Percentiles rank a stretch among this genome's conserved stretches.
phyloP scores from a whole-genome alignment of 2,329 filamentous ascomycete species.

The Periconia sp. region DNA sequence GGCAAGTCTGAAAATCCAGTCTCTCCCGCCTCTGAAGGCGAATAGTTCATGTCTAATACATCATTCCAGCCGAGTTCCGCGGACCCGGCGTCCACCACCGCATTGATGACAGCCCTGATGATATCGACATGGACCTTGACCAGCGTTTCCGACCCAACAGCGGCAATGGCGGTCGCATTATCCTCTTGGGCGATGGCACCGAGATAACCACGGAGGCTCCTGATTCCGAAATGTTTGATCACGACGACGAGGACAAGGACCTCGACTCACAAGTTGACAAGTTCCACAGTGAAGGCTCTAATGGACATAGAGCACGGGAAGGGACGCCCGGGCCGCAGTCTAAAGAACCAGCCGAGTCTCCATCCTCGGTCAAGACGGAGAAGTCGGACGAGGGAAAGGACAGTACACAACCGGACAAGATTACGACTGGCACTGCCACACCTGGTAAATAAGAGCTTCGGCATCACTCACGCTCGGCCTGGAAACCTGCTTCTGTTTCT shows the following conservation, averaged over 20 bases:
- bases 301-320: constrained; percentile 23
- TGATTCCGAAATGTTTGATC: constrained; percentile 93
- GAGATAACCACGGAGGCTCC: constrained; percentile 87
- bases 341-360: constrained; percentile 33
- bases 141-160: constrained; percentile 70
- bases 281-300: constrained; percentile 40
- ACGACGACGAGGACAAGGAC: constrained; percentile 83
- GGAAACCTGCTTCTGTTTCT: not conserved
- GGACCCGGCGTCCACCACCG: constrained; percentile 54
- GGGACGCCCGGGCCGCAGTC: constrained; percentile 28
- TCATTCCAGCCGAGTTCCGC: constrained; percentile 51
- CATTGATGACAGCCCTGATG: constrained; percentile 53
- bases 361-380: constrained; percentile 41
- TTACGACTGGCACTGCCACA: constrained; percentile 11
- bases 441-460: constrained; percentile 23
- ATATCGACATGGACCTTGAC: constrained; percentile 75
- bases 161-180: constrained; percentile 71
- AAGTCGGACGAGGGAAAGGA: constrained; percentile 32
- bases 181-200: constrained; percentile 92
- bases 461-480: not conserved
- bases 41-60: constrained; percentile 41
- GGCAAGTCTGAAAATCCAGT: constrained; percentile 69
- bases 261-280: constrained; percentile 81
- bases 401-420: constrained; percentile 20
- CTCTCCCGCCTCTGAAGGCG: constrained; percentile 36